Base-by-base conservation (phyloP, 2,329 filamentous ascomycete species). In the Fusarium aywerte region DNA sequence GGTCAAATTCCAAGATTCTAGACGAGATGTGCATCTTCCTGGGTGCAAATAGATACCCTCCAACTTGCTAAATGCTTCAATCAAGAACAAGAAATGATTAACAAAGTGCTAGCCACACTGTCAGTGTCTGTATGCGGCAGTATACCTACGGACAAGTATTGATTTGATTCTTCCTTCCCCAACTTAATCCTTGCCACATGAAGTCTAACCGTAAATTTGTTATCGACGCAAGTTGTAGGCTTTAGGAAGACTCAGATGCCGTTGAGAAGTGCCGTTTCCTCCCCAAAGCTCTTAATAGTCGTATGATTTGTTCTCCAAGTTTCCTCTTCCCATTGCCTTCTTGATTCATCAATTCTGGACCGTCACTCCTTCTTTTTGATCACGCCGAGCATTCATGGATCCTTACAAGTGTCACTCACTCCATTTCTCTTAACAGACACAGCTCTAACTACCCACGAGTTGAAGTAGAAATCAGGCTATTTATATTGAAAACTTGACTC, bases 121-220 rank as follows among this genome's bases (percentile, higher is more conserved):
- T 50, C 31, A 23, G 45, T 32, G 54, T 39, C 20, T 21, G 10
- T 27, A n/a, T 21, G n/a, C n/a, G 32, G 21, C 23, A 35, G 38
- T 33, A 31, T 47, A 23, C 31, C 9, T n/a, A 21, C 15, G 12
- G n/a, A n/a, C n/a, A n/a, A 29, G 20, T 43, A 10, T 44, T 40
- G n/a, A 9, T 65, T 67, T 68, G 60, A 65, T 54, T 65, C 47
- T 68, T 68, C 38, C 45, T 53, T 16, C 7, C 18, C 13, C 25
- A 29, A 21, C 36, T 43, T 49, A 44, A 38, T 52, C 55, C 43
- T 36, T 35, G 45, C 36, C 29, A 23, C 36, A 31, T n/a, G 10
- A 21, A 23, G 15, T 42, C 45, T 42, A 43, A n/a, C 29, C 55
- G 20, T 20, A n/a, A 43, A 31, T 25, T 33, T 12, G 7, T 36